Percentiles rank a stretch among this genome's conserved stretches.
Evolutionary conservation across 2,329 filamentous ascomycete genomes (phyloP).

Genomic region (Fonsecaea erecta): DNA sequence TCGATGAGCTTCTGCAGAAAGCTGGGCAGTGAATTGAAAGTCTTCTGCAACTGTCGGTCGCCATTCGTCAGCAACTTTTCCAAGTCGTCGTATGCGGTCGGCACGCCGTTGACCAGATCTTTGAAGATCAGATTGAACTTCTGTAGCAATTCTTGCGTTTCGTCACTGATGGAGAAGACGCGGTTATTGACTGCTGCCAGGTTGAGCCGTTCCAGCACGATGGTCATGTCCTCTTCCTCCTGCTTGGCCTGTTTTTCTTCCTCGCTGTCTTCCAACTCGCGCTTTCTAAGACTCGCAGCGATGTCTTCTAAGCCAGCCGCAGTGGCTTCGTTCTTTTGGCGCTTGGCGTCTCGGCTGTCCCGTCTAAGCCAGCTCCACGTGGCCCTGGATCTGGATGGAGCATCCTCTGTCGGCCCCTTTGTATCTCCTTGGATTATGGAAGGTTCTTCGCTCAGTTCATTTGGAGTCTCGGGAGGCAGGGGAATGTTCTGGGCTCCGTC

Average conservation of each 20-base stretch:
- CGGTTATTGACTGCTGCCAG: constrained; percentile 82
- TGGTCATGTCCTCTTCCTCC: constrained; percentile 73
- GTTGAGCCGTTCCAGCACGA: constrained; percentile 82
- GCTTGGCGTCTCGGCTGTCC: constrained; percentile 44
- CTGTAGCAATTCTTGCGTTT: constrained; percentile 78
- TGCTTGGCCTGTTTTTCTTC: constrained; percentile 54
- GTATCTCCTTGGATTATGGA: constrained; percentile 36
- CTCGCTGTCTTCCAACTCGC: constrained; percentile 42
- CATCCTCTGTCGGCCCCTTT: constrained; percentile 38
- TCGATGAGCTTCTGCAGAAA: constrained; percentile 87
- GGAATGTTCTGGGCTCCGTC: constrained; percentile 55
- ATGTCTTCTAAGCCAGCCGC: constrained; percentile 40
- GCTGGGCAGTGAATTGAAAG: constrained; percentile 70
- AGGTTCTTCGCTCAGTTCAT: constrained; percentile 43
- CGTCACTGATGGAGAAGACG: constrained; percentile 80
- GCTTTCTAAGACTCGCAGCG: constrained; percentile 39
- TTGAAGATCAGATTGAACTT: constrained; percentile 90
- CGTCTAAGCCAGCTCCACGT: constrained; percentile 48
- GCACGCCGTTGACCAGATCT: constrained; percentile 88
- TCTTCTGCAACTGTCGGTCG: constrained; percentile 66
- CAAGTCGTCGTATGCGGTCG: constrained; percentile 92
- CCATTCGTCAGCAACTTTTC: constrained; percentile 67
- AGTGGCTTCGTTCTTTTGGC: constrained; percentile 41
- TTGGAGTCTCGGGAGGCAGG: constrained; percentile 55
- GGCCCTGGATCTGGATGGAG: constrained; percentile 29